These are phyloP conservation scores for Daedaleopsis nitida DNA, from an alignment of 768 basidiomycete genomes.

Conservation along the genomic window DNA sequence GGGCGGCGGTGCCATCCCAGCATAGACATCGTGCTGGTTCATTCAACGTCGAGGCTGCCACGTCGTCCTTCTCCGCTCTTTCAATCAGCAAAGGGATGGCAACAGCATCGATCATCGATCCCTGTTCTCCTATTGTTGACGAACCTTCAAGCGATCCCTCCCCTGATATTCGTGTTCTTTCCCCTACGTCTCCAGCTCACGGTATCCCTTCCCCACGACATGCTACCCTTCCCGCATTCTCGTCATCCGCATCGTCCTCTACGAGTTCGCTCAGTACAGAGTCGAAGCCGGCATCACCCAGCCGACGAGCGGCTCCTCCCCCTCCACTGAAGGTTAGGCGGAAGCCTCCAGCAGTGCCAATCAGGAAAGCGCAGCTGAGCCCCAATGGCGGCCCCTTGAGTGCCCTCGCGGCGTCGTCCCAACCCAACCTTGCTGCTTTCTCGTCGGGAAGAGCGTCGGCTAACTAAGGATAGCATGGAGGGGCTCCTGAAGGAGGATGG, in stretches of 20 bases:
- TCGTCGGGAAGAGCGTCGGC: constrained; percentile 10
- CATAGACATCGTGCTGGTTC: constrained; percentile 23
- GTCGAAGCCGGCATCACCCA: constrained; percentile 15
- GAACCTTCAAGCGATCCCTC: constrained; percentile 17
- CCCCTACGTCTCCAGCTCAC: constrained; percentile 32
- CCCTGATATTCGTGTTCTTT: constrained; percentile 27
- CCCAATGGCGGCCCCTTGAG: constrained; percentile 1
- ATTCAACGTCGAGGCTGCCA: constrained; percentile 19
- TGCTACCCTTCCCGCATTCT: neutral
- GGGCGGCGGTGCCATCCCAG: neutral
- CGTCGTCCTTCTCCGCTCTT: constrained; percentile 6
- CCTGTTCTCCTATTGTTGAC: constrained; percentile 20
- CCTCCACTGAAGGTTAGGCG: constrained; percentile 61
- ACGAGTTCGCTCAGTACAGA: constrained; percentile 9
- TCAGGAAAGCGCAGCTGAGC: constrained; percentile 12
- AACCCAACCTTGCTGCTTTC: constrained; percentile 13
- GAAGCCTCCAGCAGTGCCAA: constrained; percentile 72
- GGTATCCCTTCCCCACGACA: constrained; percentile 11
- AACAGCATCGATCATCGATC: constrained; percentile 17
- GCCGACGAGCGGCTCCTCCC: constrained; percentile 56
- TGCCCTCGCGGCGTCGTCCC: constrained; percentile 11
- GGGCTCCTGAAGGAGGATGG: neutral
- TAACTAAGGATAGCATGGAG: neutral
- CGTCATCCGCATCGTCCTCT: constrained; percentile 16
- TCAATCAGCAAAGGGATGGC: neutral